Conservation (phyloP, 169 alveolate species). For the Toxoplasma gondii region DNA sequence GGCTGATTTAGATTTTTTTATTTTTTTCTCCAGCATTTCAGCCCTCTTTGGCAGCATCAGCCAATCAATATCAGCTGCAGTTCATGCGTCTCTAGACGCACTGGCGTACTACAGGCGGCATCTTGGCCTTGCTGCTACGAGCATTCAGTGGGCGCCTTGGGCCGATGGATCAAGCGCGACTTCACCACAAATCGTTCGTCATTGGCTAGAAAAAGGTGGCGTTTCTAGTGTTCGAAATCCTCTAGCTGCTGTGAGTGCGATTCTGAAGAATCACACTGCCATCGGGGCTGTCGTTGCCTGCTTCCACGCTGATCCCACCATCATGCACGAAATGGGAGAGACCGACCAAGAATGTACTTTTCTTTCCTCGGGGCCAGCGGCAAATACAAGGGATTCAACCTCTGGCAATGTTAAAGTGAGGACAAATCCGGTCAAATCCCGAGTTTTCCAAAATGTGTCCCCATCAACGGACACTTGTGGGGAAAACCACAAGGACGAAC, state of each 20-base stretch:
- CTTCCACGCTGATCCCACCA: neutral
- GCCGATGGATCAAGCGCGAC: conserved; percentile 5
- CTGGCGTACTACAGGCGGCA: conserved; percentile 72
- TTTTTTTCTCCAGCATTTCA: conserved; percentile 73
- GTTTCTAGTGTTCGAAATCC: neutral
- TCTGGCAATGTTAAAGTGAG: neutral
- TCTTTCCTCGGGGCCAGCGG: neutral
- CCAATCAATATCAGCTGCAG: conserved; percentile 73
- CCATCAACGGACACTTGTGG: too few species aligned
- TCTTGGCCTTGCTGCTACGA: conserved; percentile 67
- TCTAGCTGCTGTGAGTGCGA: neutral
- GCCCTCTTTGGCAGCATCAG: conserved; percentile 72
- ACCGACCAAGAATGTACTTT: too few species aligned
- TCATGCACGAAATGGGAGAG: neutral
- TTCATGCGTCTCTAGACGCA: conserved; percentile 71
- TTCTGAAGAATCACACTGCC: conserved; percentile 18
- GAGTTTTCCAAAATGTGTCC: too few species aligned
- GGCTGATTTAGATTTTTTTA: conserved; percentile 56
- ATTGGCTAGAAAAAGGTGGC: conserved; percentile 31
- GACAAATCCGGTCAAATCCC: neutral
- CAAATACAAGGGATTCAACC: neutral
- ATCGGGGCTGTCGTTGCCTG: conserved; percentile 55
- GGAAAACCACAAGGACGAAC: neutral
- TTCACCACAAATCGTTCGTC: conserved; percentile 19
- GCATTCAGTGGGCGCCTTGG: conserved; percentile 82